Evolutionary conservation across 1,139 yeast species (phyloP).

Genomic region (Eremothecium coryli): DNA sequence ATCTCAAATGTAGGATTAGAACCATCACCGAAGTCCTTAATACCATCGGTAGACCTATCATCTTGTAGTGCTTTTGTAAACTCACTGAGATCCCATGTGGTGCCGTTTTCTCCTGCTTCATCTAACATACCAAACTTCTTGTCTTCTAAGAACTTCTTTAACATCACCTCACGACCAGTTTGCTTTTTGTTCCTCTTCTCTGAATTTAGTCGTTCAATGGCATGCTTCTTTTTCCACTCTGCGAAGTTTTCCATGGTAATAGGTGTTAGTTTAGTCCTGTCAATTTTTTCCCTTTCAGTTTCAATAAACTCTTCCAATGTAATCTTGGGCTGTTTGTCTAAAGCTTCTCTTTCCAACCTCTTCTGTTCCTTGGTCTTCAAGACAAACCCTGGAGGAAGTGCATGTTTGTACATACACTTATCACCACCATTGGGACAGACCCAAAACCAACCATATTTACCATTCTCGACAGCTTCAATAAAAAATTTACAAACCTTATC

Average conservation of each 20-base stretch:
- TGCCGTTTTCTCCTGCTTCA: conserved; percentile 40
- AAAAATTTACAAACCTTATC: conserved; percentile 90
- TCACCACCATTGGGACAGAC: conserved; percentile 91
- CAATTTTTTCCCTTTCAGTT: conserved; percentile 81
- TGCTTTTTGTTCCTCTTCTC: conserved; percentile 36
- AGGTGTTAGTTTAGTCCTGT: conserved; percentile 71
- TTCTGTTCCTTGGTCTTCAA: conserved; percentile 94
- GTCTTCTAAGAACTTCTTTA: conserved; percentile 64
- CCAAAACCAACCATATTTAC: conserved; percentile 99
- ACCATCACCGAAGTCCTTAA: conserved; percentile 38
- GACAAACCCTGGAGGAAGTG: conserved; percentile 95
- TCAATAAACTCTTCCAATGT: conserved; percentile 94
- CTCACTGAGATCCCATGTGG: conserved; percentile 64
- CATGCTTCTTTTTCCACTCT: conserved; percentile 72
- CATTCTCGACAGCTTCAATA: conserved; percentile 94
- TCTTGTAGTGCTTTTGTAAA: conserved; percentile 27
- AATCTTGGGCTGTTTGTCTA: conserved; percentile 79
- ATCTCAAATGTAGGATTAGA: conserved; percentile 32
- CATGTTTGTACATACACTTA: conserved; percentile 88
- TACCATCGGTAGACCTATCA: conserved; percentile 24
- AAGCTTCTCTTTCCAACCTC: conserved; percentile 77
- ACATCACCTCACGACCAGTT: conserved; percentile 73
- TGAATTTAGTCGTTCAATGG: conserved; percentile 51
- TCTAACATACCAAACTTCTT: conserved; percentile 36
- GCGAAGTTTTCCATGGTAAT: conserved; percentile 77